Percentiles rank a stretch among this genome's conserved stretches.
phyloP scores from a whole-genome alignment of 805 yeast genomes.

The Clavispora carvajalis region DNA sequence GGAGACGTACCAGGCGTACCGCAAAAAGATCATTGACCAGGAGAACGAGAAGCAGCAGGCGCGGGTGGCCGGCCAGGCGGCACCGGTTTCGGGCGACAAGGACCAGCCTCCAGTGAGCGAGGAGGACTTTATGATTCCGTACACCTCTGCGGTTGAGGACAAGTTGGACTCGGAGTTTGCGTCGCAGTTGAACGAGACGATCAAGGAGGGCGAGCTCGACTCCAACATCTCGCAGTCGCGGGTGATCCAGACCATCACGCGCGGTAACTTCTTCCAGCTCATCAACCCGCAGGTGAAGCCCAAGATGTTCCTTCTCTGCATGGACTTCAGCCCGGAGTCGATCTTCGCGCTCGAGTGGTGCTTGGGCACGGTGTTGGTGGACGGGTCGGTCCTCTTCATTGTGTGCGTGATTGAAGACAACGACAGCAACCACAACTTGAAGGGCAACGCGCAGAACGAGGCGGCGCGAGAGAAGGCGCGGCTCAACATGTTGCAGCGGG shows the following conservation, averaged over 20 bases:
- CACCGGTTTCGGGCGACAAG: constrained; percentile 2
- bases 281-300: constrained; percentile 40
- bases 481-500: constrained; percentile 36
- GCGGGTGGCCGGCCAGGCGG: too few species aligned
- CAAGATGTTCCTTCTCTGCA: constrained; percentile 67
- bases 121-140: constrained; percentile 47
- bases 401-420: constrained; percentile 49
- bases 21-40: constrained; percentile 56
- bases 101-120: constrained; percentile 8
- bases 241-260: constrained; percentile 63
- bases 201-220: constrained; percentile 51
- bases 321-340: constrained; percentile 81
- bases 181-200: constrained; percentile 45
- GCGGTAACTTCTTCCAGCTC: constrained; percentile 60
- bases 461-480: constrained; percentile 31
- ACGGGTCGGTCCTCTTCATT: constrained; percentile 75
- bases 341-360: constrained; percentile 83
- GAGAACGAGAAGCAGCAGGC: constrained; percentile 35
- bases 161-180: constrained; percentile 59
- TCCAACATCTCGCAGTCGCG: constrained; percentile 49
- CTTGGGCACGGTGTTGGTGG: constrained; percentile 76
- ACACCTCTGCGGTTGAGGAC: constrained; percentile 64
- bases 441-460: constrained; percentile 34
- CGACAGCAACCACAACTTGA: constrained; percentile 38
- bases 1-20: constrained; percentile 54